A percentile compares a stretch with the other conserved stretches of the same genome.
Conservation (phyloP, 345 rosid genomes). For the Excoecaria agallocha region DNA sequence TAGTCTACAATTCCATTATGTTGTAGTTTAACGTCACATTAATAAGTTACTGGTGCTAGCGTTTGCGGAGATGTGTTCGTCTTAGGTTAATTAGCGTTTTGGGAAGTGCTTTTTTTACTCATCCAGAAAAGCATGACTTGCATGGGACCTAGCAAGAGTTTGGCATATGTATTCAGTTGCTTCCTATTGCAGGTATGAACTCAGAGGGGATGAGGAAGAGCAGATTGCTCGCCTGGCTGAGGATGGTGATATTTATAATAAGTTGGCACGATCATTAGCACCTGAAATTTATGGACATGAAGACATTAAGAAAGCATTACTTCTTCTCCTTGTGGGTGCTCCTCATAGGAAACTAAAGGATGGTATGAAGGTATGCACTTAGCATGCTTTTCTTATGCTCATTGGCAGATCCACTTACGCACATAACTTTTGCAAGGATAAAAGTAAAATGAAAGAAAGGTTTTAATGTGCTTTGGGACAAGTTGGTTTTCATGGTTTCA, state of each 20-base stretch:
- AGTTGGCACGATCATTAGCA: slow-evolving; percentile 83
- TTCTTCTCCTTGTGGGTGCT: slow-evolving; percentile 95
- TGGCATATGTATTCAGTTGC: slow-evolving; percentile 3
- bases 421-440: not conserved
- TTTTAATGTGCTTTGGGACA: not conserved
- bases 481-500: not conserved
- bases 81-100: not conserved
- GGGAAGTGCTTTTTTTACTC: not conserved
- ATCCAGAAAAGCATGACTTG: not conserved
- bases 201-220: slow-evolving; percentile 80
- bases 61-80: slow-evolving; percentile 5
- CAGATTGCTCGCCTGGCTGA: slow-evolving; percentile 83
- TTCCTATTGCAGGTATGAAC: slow-evolving; percentile 64
- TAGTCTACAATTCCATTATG: not conserved
- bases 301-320: slow-evolving; percentile 91
- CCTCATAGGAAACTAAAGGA: slow-evolving; percentile 93
- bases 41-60: not conserved
- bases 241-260: slow-evolving; percentile 96
- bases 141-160: slow-evolving; percentile 3
- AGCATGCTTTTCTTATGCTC: not conserved
- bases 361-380: slow-evolving; percentile 85
- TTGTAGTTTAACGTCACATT: not conserved
- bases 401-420: not conserved
- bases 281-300: slow-evolving; percentile 99
- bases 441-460: not conserved